Base-by-base conservation (phyloP, 768 basidiomycete species). In the Tylopilus plumbeoviolaceoides region DNA sequence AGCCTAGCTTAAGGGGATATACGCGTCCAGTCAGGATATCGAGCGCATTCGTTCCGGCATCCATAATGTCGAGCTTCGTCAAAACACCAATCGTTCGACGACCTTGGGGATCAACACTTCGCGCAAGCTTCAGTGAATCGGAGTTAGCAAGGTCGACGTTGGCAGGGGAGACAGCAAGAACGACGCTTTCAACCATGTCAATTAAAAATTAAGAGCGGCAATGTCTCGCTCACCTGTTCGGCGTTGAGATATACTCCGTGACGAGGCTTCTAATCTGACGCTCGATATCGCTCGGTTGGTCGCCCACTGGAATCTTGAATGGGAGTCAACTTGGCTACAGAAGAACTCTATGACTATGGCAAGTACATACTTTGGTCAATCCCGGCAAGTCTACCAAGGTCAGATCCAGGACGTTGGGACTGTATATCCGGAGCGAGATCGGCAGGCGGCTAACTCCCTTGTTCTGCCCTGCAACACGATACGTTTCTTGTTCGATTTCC, bases 61-160 rank as follows among this genome's bases (percentile, higher is more conserved):
- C 97, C 97, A 99, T 99, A 43, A 99, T 80, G 72, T 99, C 97
- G 31, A 98, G 82, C 71, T 99, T 99, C 14, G 95, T 95, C 47
- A 99, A 78, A 18, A 99, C 89, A 47, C 97, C 97, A 51, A 98
- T 92, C 12, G 97, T 99, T 28, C 97, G 84, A 28, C 97, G 84
- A 11, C 95, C 95, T 70, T 97, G 92, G 0, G 95, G 91, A 63
- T 99, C 97, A 44, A 98, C 93, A 11, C 85, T 83, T 42, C 97
- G 89, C 11, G 95, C 97, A 33, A 99, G 86, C 70, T 98, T 98
- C 55, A 99, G 82, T 2, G 97, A 88, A 69, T 98, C 97, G 0
- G 97, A 98, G 69, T 98, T 99, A 65, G 97, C 97, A 51, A 99
- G 84, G 70, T 99, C 97, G 51, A 98, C 95, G 66, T 99, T 99